Conservation (phyloP, 2,329 filamentous ascomycete genomes). For the Botrytis cinerea region DNA sequence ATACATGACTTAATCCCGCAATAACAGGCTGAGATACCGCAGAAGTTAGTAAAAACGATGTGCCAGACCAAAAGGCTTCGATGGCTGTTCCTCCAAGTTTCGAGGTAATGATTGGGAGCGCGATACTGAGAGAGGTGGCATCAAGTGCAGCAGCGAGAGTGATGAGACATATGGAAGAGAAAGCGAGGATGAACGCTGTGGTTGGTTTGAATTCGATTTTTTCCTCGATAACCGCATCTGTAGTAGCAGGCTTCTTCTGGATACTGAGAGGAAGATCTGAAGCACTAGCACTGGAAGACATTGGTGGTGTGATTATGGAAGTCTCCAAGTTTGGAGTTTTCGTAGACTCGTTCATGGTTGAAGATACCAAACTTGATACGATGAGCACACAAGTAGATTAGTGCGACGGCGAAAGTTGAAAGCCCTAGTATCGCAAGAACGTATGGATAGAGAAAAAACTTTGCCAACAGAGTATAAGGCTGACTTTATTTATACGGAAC, state of each 20-base stretch:
- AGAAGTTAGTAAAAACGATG: conserved; percentile 66
- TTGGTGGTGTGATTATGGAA: neutral
- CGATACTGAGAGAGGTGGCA: conserved; percentile 65
- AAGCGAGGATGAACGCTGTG: conserved; percentile 35
- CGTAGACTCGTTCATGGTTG: neutral
- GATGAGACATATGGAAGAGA: conserved; percentile 46
- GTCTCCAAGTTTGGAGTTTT: neutral
- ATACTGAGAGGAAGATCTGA: neutral
- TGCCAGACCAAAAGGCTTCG: conserved; percentile 71
- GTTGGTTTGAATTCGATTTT: conserved; percentile 34
- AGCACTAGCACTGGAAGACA: neutral
- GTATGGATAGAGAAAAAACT: neutral
- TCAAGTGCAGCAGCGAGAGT: conserved; percentile 65
- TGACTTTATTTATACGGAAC: neutral
- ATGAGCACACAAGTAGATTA: neutral
- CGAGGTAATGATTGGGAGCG: conserved; percentile 56
- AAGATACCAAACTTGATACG: neutral
- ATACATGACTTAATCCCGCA: conserved; percentile 45
- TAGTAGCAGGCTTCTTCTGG: neutral
- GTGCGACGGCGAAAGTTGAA: too few species aligned
- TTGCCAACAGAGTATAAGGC: neutral
- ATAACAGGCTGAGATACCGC: conserved; percentile 59
- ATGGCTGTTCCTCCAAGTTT: conserved; percentile 55
- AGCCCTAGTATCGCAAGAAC: neutral
- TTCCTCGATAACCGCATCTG: too few species aligned